A percentile compares a stretch with the other conserved stretches of the same genome.
Evolutionary conservation across 306 rosid species (phyloP).

Genomic region (Inga oerstediana): DNA sequence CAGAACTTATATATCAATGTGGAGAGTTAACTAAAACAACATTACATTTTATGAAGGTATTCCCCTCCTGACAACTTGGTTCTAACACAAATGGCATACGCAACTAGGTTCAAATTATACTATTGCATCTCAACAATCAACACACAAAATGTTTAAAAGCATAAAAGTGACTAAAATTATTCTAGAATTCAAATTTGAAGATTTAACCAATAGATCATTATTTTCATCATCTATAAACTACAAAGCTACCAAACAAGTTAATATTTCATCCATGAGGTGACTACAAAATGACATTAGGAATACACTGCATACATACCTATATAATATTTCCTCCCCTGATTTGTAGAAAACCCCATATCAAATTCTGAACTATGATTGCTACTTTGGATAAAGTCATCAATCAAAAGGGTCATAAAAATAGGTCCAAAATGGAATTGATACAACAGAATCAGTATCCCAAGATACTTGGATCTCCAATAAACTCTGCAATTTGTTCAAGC

Average conservation of each 20-base stretch:
- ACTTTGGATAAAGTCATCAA: neutral
- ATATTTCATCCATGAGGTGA: neutral
- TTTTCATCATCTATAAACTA: slow-evolving; percentile 1
- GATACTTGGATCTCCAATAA: slow-evolving; percentile 75
- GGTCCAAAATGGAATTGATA: neutral
- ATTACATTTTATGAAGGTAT: neutral
- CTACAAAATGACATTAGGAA: neutral
- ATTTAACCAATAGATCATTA: neutral
- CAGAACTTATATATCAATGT: neutral
- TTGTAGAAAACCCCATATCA: neutral
- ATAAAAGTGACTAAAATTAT: neutral
- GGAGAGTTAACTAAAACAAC: neutral
- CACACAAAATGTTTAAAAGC: neutral
- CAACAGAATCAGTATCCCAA: slow-evolving; percentile 66
- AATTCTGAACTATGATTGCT: neutral
- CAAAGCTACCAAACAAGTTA: neutral
- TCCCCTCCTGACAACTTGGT: neutral
- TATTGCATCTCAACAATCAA: neutral
- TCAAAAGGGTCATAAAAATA: neutral
- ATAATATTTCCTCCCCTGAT: neutral
- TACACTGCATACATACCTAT: slow-evolving; percentile 33
- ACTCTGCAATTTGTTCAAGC: slow-evolving; percentile 86
- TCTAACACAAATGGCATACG: neutral
- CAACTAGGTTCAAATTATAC: neutral
- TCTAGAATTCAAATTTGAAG: neutral